A percentile compares a stretch with the other conserved stretches of the same genome.
phyloP scores from a whole-genome alignment of 148 eudicot species.

The Rhododendron ferrugineum region DNA sequence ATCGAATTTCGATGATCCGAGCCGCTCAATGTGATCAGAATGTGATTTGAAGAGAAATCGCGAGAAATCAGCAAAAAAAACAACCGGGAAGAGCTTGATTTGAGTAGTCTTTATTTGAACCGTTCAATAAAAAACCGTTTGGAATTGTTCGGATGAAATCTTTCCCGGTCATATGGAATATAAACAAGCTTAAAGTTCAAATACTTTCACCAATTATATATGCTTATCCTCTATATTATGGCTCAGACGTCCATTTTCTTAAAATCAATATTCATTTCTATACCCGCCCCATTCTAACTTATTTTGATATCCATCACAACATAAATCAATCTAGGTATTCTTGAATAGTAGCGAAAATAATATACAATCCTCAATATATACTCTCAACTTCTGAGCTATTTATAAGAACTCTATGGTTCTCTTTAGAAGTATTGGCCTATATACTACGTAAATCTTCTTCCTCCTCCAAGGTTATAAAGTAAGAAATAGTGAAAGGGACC shows the following conservation, averaged over 20 bases:
- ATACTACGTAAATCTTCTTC: conserved; percentile 8
- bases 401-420: conserved; percentile 33
- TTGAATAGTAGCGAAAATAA: conserved; percentile 32
- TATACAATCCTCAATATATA: conserved; percentile 44
- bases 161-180: too few species aligned
- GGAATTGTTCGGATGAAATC: too few species aligned
- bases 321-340: conserved; percentile 16
- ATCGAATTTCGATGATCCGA: too few species aligned
- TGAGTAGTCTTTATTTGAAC: too few species aligned
- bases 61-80: too few species aligned
- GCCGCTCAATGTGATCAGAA: too few species aligned
- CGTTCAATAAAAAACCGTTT: too few species aligned
- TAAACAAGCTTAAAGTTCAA: background rate
- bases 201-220: background rate
- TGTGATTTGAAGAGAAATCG: too few species aligned
- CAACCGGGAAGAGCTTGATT: too few species aligned
- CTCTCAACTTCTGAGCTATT: conserved; percentile 27
- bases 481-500: background rate
- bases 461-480: conserved; percentile 1
- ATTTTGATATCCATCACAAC: conserved; percentile 5
- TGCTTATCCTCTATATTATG: background rate
- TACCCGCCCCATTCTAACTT: conserved; percentile 9
- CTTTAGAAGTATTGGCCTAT: conserved; percentile 29
- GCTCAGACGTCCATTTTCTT: background rate
- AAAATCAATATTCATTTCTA: conserved; percentile 14